These are phyloP conservation scores for Fusarium sp. DNA, from an alignment of 2,329 filamentous ascomycete species.

Conservation along the genomic window DNA sequence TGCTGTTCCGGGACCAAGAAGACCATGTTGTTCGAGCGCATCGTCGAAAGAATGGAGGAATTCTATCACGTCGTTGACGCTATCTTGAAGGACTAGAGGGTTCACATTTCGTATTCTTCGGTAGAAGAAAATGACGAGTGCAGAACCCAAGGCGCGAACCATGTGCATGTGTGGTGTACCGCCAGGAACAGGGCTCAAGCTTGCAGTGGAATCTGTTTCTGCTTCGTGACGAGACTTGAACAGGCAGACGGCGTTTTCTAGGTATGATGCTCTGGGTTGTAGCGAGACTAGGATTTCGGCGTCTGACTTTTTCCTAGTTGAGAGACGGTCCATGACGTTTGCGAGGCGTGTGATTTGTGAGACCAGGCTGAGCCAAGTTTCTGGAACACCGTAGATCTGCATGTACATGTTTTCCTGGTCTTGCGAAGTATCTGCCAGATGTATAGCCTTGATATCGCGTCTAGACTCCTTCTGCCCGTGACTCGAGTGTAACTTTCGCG, in stretches of 20 bases:
- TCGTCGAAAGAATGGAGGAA: constrained; percentile 31
- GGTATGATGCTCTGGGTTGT: constrained; percentile 25
- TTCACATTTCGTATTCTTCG: constrained; percentile 36
- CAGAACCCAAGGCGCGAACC: constrained; percentile 32
- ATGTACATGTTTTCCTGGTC: constrained; percentile 39
- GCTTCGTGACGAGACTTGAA: constrained; percentile 26
- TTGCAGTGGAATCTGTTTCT: neutral
- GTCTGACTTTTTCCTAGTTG: constrained; percentile 9
- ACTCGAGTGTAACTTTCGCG: constrained; percentile 9
- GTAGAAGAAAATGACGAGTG: constrained; percentile 36
- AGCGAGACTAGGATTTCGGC: constrained; percentile 23
- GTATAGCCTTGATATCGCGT: constrained; percentile 33
- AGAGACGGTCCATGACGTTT: constrained; percentile 31
- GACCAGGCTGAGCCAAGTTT: constrained; percentile 37
- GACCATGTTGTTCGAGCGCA: constrained; percentile 25
- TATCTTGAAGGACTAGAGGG: constrained; percentile 29
- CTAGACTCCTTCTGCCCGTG: constrained; percentile 16
- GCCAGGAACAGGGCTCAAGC: neutral
- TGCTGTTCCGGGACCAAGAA: constrained; percentile 32
- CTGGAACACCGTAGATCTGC: constrained; percentile 38
- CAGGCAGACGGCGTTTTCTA: constrained; percentile 34
- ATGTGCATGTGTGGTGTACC: constrained; percentile 37
- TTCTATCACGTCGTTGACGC: constrained; percentile 30
- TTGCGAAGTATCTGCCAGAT: constrained; percentile 23
- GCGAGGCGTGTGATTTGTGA: constrained; percentile 35